Evolutionary conservation across 2,329 filamentous ascomycete genomes (phyloP).

Genomic region (Tricladium varicosporioides): DNA sequence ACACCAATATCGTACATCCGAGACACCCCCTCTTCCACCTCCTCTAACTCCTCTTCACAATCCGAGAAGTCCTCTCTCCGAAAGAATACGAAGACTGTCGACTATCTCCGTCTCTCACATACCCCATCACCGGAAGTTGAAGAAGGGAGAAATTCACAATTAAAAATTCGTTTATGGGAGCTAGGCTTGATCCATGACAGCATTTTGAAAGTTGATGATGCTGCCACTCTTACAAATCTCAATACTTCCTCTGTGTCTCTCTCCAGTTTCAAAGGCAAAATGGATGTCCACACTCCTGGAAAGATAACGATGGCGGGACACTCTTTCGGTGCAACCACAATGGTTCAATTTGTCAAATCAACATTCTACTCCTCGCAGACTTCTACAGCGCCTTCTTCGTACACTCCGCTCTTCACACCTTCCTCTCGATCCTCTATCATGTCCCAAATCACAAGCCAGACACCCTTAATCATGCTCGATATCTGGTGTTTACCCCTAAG

Average conservation of each 20-base stretch:
- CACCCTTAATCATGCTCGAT: slow-evolving; percentile 69
- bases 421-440: slow-evolving; percentile 52
- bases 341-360: slow-evolving; percentile 75
- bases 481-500: slow-evolving; percentile 77
- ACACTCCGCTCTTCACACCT: slow-evolving; percentile 62
- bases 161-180: slow-evolving; percentile 78
- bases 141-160: slow-evolving; percentile 64
- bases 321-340: slow-evolving; percentile 75
- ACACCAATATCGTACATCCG: slow-evolving; percentile 72
- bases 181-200: slow-evolving; percentile 69
- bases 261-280: slow-evolving; percentile 54
- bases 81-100: slow-evolving; percentile 30
- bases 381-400: slow-evolving; percentile 43
- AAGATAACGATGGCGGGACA: slow-evolving; percentile 75
- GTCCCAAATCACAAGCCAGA: slow-evolving; percentile 65
- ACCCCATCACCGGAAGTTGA: slow-evolving; percentile 64
- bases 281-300: slow-evolving; percentile 70
- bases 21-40: slow-evolving; percentile 46
- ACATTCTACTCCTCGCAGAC: slow-evolving; percentile 60
- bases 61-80: slow-evolving; percentile 27
- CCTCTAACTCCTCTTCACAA: slow-evolving; percentile 37
- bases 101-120: slow-evolving; percentile 57
- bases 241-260: slow-evolving; percentile 51
- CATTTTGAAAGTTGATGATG: slow-evolving; percentile 62
- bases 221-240: slow-evolving; percentile 48